Conservation (phyloP, 2,329 filamentous ascomycete genomes). For the Sordariomycetes sp. region DNA sequence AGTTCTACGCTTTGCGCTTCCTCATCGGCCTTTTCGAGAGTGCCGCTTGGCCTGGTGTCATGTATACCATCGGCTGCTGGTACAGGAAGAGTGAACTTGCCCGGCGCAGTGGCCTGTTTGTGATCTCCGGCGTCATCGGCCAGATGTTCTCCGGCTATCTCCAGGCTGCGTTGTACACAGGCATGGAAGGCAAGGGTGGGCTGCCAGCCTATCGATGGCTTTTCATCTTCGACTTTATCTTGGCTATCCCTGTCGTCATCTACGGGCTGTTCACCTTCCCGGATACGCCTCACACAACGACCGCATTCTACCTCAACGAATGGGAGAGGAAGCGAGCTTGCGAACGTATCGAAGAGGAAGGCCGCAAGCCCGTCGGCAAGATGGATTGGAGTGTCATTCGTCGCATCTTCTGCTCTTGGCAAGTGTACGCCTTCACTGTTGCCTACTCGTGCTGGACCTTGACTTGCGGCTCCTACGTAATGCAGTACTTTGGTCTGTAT, state of each 20-base stretch:
- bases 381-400: conserved; percentile 24
- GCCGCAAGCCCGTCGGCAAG: conserved; percentile 24
- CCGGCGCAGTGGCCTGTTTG: conserved; percentile 47
- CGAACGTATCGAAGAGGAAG: conserved; percentile 56
- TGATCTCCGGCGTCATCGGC: conserved; percentile 44
- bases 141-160: conserved; percentile 26
- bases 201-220: conserved; percentile 26
- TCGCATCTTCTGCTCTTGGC: conserved; percentile 30
- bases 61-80: conserved; percentile 47
- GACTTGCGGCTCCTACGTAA: conserved; percentile 27
- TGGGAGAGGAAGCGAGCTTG: conserved; percentile 56
- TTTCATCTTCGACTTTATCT: conserved; percentile 27
- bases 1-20: conserved; percentile 40
- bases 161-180: conserved; percentile 19
- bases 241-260: conserved; percentile 24
- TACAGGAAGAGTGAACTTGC: conserved; percentile 49
- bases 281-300: conserved; percentile 31
- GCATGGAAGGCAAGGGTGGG: conserved; percentile 23
- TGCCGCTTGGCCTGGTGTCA: conserved; percentile 44
- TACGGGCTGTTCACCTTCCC: conserved; percentile 22
- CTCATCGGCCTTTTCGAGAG: conserved; percentile 46
- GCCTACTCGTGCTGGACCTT: conserved; percentile 29
- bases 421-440: conserved; percentile 31
- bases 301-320: conserved; percentile 30
- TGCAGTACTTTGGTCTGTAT: conserved; percentile 31